A percentile compares a stretch with the other conserved stretches of the same genome.
Conservation (phyloP, 352 stramenopile genomes). For the Pseudoperonospora humuli region DNA sequence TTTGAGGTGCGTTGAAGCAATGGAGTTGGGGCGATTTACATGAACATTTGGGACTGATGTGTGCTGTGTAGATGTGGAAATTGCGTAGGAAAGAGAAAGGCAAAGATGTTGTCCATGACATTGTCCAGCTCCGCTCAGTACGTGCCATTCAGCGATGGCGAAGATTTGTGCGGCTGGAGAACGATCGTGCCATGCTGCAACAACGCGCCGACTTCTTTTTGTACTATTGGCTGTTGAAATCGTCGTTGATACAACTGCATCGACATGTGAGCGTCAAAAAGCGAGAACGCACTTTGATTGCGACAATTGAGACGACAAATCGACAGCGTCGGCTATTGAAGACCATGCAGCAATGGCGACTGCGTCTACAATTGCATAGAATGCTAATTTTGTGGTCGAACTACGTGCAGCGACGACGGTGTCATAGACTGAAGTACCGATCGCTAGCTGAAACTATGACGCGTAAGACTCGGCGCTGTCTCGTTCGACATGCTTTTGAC, state of each 20-base stretch:
- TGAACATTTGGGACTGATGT: too few species aligned
- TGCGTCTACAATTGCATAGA: constrained; percentile 12
- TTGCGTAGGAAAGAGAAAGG: background rate
- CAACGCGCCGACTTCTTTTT: constrained; percentile 29
- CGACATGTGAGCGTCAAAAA: constrained; percentile 10
- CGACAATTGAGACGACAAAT: constrained; percentile 8
- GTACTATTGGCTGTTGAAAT: constrained; percentile 27
- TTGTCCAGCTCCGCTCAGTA: constrained; percentile 6
- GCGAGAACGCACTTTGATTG: constrained; percentile 6
- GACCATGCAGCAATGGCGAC: constrained; percentile 17
- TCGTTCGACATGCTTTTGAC: constrained; percentile 13
- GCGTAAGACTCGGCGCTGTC: background rate
- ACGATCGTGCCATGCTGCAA: constrained; percentile 4
- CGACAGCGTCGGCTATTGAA: constrained; percentile 8
- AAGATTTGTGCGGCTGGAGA: constrained; percentile 9
- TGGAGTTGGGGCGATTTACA: too few species aligned
- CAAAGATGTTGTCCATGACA: background rate
- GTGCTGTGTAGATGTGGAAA: constrained; percentile 6
- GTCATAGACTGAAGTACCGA: constrained; percentile 7
- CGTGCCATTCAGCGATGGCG: constrained; percentile 15
- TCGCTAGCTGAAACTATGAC: constrained; percentile 5
- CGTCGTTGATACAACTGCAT: constrained; percentile 11
- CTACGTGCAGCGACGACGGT: constrained; percentile 6
- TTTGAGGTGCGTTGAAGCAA: constrained; percentile 17
- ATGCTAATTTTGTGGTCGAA: constrained; percentile 7